Base-by-base conservation (phyloP, 1,284 basidiomycete species). In the Cryptococcus maquisensis region DNA sequence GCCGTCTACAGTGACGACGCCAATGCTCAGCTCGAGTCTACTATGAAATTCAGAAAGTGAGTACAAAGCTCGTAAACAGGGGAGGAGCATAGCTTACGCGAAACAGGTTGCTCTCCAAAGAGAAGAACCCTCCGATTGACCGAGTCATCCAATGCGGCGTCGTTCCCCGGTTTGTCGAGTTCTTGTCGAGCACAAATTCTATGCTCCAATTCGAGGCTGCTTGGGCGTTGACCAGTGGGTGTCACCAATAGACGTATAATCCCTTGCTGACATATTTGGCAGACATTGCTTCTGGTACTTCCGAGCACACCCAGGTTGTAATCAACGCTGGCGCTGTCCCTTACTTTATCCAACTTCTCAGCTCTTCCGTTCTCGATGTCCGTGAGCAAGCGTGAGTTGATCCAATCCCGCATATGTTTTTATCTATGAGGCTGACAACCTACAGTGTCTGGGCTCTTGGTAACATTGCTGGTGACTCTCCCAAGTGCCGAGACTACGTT, bases 181-280 rank as follows among this genome's bases (percentile, higher is more conserved):
- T 98, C 78, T 80, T 99, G 64, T 82, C 84, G 65, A 86, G 81
- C 62, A 85, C 86, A 54, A 89, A 95, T 76, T 87, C 90, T 49
- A 95, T 98, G 91, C 86, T 98, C 66, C 94, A 96, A 90, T 98
- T 98, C 70, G 95, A 98, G 78, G 95, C 96, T 51, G 96, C 96
- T 7, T 99, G 96, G 96, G 96, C 96, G 44, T 82, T 99, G 65
- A 98, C 96, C 69, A 99, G 72, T 74, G 44, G 61, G 71, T 62
- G 3, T 24, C 4, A 12, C 28, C 18, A 41, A 23, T 45, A 36
- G 13, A 8, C 24, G 18, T 37, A 15, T 20, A 21, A 36, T 15
- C 4, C 26, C 10, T n/a, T 44, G 26, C 16, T 46, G 24, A 26
- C 49, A 35, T n/a, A 44, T 36, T 18, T 9, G 9, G 12, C 38